Percentiles rank a stretch among this genome's conserved stretches.
Conservation (phyloP, 768 basidiomycete species). For the Tricholoma sp. region DNA sequence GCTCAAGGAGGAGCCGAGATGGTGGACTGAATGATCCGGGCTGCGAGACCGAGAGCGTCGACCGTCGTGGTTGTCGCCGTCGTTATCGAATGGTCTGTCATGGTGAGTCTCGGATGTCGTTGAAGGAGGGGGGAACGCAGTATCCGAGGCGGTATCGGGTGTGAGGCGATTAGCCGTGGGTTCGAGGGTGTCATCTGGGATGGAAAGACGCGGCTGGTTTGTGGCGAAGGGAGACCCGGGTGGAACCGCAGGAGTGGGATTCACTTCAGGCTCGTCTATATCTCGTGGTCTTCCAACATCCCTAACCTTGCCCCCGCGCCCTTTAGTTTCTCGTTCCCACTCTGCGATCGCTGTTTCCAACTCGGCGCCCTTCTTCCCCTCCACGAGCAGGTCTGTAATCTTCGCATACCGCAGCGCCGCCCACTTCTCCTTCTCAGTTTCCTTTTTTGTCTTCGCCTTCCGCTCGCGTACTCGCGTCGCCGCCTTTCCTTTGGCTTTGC, state of each 20-base stretch:
- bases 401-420: conserved; percentile 46
- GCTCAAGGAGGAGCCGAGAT: conserved; percentile 24
- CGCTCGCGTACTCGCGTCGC: conserved; percentile 33
- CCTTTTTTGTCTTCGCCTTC: conserved; percentile 21
- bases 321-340: conserved; percentile 38
- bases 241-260: neutral
- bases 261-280: neutral
- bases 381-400: conserved; percentile 61
- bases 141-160: neutral
- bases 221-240: neutral
- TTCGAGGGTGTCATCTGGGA: neutral
- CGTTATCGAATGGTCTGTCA: neutral
- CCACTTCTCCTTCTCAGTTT: conserved; percentile 5
- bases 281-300: neutral
- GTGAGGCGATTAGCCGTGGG: neutral
- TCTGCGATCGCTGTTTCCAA: conserved; percentile 59
- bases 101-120: neutral
- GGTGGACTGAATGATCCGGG: neutral
- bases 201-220: neutral
- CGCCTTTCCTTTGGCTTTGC: conserved; percentile 10
- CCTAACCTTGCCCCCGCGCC: neutral
- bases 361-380: conserved; percentile 60
- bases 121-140: neutral
- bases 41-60: conserved; percentile 5
- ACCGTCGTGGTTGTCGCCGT: neutral